Base-by-base conservation (phyloP, 345 rosid genomes). In the Lepidium aucheri region DNA sequence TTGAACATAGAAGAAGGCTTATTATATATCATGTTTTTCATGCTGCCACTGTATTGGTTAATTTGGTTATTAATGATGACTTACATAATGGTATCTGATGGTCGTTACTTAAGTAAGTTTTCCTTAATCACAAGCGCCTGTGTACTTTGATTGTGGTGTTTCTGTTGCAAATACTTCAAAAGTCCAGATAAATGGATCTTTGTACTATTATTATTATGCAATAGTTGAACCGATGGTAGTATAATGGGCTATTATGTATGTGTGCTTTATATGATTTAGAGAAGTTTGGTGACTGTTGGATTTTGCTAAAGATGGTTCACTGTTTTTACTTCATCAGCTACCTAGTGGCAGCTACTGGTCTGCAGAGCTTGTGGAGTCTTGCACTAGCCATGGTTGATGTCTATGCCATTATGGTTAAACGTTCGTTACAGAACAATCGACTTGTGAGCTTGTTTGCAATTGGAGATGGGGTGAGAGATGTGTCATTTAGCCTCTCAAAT, bases 301-400 rank as follows among this genome's bases (percentile, higher is more conserved):
- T 33, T 58, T 43, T 28, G 20, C 56, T 57, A 10, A 65, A 60
- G 9, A 53, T 53, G 15, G 39, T 60, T 60, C 53, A 45, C 4
- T 73, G 20, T 67, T 9, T 74, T 33, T 74, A 65, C 18, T 61
- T 5, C 6, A 57, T 85, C 85, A 88, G 96, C 73, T 85, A 84
- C 82, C 80, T 88, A 9, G 90, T 89, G 43, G 78, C 85, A 30
- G 92, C 98, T 56, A 78, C 81, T 74, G 77, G 88, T 53, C 73
- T 89, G 65, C 98, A 91, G 81, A 74, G 85, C 59, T 70, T 86
- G 65, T 91, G 96, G 98, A 88, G 96, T 79, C 75, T 89, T 47
- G 57, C 80, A 22, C 72, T 91, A 60, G 91, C 88, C 17, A 35
- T 78, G 39, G 77, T 88, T 28, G 92, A 91, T 57, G 52, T 77